Base-by-base conservation (phyloP, 106 monocot genomes). In the Dioscorea dumetorum region DNA sequence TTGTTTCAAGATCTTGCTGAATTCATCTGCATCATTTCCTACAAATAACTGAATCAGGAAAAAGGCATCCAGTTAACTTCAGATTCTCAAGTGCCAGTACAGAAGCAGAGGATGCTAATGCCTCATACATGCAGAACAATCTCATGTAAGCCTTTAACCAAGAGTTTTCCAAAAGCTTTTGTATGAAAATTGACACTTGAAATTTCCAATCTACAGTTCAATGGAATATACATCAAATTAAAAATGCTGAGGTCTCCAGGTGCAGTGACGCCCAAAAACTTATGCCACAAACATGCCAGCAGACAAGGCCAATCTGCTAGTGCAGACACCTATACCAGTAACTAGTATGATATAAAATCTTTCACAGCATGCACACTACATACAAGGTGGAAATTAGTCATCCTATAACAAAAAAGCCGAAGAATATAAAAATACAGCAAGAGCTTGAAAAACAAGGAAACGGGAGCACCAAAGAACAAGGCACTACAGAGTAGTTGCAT, bases 21-120 rank as follows among this genome's bases (percentile, higher is more conserved):
- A 97, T 76, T 97, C 97, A 87, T 97, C 97, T 5, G 88, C 78
- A 78, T 97, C 89, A 72, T 92, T 97, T 56, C 71, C 88, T 65
- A 84, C 97, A 83, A 88, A 82, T 34, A 92, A 75, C 97, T 92
- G 81, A 13, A 69, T 9, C 19, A 48, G 8, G 28, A 70, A 11
- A 62, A 11, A 62, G 17, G 12, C 4, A 51, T 51, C 17, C 51
- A 51, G 12, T 13, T 54, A 19, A 16, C 54, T 54, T 18, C 15
- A 54, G 19, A 54, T 54, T 54, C 12, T 2, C 54, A 54, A 54
- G 13, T 15, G 15, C 15, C 54, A 54, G 19, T 8, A 54, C 2
- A 54, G 15, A 54, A 16, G 15, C 54, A 54, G 5, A 54, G 3
- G 15, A 2, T 0, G 5, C 54, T 19, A 54, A 54, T 54, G 19